Conservation (phyloP, 2,329 filamentous ascomycete species). For the Venturia nashicola region DNA sequence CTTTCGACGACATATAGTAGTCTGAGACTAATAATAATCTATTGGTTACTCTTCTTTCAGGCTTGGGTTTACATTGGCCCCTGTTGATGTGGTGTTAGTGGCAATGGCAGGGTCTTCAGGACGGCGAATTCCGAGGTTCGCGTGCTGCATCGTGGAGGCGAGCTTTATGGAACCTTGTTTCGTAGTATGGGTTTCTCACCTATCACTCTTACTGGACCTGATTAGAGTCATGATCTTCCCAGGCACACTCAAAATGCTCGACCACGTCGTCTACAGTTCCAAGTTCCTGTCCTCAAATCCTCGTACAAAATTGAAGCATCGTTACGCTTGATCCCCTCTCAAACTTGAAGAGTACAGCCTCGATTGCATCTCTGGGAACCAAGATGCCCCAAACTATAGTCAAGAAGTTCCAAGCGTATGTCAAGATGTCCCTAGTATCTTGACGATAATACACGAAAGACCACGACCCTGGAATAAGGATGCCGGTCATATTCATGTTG, state of each 20-base stretch:
- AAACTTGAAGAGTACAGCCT: too few relatives aligned
- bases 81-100: neutral
- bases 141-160: too few relatives aligned
- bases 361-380: too few relatives aligned
- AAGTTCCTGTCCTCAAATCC: too few relatives aligned
- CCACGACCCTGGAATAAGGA: too few relatives aligned
- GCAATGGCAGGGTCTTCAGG: neutral
- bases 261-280: too few relatives aligned
- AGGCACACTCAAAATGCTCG: too few relatives aligned
- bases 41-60: neutral
- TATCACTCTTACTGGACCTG: neutral
- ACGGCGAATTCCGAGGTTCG: neutral
- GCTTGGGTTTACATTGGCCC: neutral
- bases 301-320: too few relatives aligned
- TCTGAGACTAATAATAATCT: neutral
- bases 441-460: too few relatives aligned
- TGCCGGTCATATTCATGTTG: too few relatives aligned
- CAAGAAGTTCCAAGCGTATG: neutral
- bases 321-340: too few relatives aligned
- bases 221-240: neutral
- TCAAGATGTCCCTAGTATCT: neutral
- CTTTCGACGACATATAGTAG: neutral
- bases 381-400: too few relatives aligned
- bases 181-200: neutral
- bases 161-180: neutral